A percentile compares a stretch with the other conserved stretches of the same genome.
phyloP scores from a whole-genome alignment of 805 yeast genomes.

The Nakazawaea anatomiae region DNA sequence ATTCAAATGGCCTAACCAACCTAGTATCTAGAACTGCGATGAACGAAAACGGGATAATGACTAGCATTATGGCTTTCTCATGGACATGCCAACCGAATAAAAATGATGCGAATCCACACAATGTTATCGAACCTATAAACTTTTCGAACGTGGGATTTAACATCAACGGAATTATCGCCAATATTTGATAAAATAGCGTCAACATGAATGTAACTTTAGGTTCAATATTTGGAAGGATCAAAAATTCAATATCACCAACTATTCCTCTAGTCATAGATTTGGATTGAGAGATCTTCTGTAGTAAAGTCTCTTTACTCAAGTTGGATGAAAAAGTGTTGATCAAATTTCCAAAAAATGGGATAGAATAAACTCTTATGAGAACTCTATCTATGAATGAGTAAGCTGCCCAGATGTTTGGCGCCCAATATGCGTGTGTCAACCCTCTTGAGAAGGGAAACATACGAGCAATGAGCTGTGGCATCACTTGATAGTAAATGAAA shows the following conservation, averaged over 20 bases:
- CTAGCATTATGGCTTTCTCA: slow-evolving; percentile 90
- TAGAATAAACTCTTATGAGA: slow-evolving; percentile 40
- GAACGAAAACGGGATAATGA: slow-evolving; percentile 83
- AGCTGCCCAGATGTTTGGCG: slow-evolving; percentile 95
- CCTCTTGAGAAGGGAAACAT: slow-evolving; percentile 94
- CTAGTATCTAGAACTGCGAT: slow-evolving; percentile 67
- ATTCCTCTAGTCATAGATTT: slow-evolving; percentile 63
- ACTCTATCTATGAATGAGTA: slow-evolving; percentile 79
- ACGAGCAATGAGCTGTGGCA: slow-evolving; percentile 61
- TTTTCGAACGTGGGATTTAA: slow-evolving; percentile 69
- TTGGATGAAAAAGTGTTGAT: slow-evolving; percentile 27
- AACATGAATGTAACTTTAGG: slow-evolving; percentile 74
- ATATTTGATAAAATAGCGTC: slow-evolving; percentile 77
- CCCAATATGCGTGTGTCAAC: slow-evolving; percentile 97
- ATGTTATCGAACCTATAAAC: slow-evolving; percentile 77
- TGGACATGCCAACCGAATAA: slow-evolving; percentile 99
- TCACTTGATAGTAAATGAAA: slow-evolving; percentile 52
- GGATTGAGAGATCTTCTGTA: neutral
- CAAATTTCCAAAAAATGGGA: slow-evolving; percentile 39
- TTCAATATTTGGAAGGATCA: slow-evolving; percentile 71
- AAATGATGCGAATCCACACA: slow-evolving; percentile 89
- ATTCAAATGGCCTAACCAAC: slow-evolving; percentile 62
- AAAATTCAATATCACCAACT: slow-evolving; percentile 85
- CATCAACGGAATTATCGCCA: slow-evolving; percentile 69
- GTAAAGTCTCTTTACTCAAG: slow-evolving; percentile 13